phyloP scores from a whole-genome alignment of 768 basidiomycete genomes.

The Filobasidium wieringae region DNA sequence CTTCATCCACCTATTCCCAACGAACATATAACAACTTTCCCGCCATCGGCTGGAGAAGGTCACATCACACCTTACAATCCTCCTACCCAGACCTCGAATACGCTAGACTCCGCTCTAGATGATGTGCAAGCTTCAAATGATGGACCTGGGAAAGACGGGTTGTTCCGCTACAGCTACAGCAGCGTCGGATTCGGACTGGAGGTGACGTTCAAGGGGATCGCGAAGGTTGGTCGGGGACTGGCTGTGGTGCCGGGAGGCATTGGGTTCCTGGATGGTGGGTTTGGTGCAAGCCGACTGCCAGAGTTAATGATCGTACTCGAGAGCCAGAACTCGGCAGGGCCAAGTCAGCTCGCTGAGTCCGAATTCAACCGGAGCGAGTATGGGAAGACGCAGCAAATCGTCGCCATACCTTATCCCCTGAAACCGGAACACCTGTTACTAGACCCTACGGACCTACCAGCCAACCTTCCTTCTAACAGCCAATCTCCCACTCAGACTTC shows the following conservation, averaged over 20 bases:
- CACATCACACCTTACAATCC: not conserved
- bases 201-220: slow-evolving; percentile 60
- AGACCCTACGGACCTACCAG: not conserved
- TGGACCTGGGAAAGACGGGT: slow-evolving; percentile 71
- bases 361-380: too few relatives aligned
- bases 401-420: not conserved
- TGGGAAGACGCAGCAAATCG: not conserved
- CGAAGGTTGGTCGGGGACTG: slow-evolving; percentile 23
- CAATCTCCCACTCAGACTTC: not conserved
- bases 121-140: slow-evolving; percentile 52
- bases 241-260: not conserved
- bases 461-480: not conserved
- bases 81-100: slow-evolving; percentile 22
- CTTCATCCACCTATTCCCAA: slow-evolving; percentile 3
- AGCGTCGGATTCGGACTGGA: slow-evolving; percentile 66
- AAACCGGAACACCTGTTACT: not conserved
- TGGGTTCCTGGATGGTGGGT: not conserved
- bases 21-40: slow-evolving; percentile 9
- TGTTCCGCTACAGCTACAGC: slow-evolving; percentile 54
- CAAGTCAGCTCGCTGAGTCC: too few relatives aligned
- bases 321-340: too few relatives aligned
- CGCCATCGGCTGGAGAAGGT: slow-evolving; percentile 22
- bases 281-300: too few relatives aligned
- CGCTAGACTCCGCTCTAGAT: slow-evolving; percentile 40
- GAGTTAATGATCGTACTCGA: not conserved